Evolutionary conservation across 768 basidiomycete genomes (phyloP).

Genomic region (Amanita rimosa): DNA sequence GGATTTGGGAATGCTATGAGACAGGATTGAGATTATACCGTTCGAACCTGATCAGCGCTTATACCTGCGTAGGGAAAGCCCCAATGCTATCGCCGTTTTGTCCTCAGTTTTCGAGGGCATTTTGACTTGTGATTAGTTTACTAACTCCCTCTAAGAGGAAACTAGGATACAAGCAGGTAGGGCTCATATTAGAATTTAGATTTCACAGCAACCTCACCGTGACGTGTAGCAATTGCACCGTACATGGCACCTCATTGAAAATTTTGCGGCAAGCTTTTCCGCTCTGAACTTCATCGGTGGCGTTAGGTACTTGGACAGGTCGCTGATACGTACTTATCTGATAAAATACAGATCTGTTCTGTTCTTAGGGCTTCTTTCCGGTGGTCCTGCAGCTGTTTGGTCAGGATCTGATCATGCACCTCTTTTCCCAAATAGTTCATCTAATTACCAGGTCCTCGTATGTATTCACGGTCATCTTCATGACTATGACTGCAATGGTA

Average conservation of each 20-base stretch:
- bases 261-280: slow-evolving; percentile 80
- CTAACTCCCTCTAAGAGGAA: slow-evolving; percentile 54
- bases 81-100: slow-evolving; percentile 48
- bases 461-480: slow-evolving; percentile 71
- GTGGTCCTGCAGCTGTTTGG: slow-evolving; percentile 85
- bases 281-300: slow-evolving; percentile 88
- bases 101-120: slow-evolving; percentile 27
- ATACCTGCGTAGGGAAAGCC: slow-evolving; percentile 98
- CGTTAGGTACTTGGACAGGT: slow-evolving; percentile 42
- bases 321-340: slow-evolving; percentile 1
- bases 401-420: slow-evolving; percentile 15
- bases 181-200: slow-evolving; percentile 9
- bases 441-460: slow-evolving; percentile 61
- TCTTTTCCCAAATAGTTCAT: slow-evolving; percentile 1
- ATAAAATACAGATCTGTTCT: slow-evolving; percentile 45
- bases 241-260: slow-evolving; percentile 74
- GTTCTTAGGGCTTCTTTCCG: slow-evolving; percentile 74
- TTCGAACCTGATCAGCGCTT: slow-evolving; percentile 95
- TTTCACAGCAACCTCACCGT: slow-evolving; percentile 3
- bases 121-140: slow-evolving; percentile 18
- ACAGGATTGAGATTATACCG: slow-evolving; percentile 94
- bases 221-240: slow-evolving; percentile 67
- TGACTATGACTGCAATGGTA: slow-evolving; percentile 80
- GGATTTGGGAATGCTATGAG: slow-evolving; percentile 19
- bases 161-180: slow-evolving; percentile 75